phyloP scores from a whole-genome alignment of 164 flowering plant species.

The Chimonanthus praecox region DNA sequence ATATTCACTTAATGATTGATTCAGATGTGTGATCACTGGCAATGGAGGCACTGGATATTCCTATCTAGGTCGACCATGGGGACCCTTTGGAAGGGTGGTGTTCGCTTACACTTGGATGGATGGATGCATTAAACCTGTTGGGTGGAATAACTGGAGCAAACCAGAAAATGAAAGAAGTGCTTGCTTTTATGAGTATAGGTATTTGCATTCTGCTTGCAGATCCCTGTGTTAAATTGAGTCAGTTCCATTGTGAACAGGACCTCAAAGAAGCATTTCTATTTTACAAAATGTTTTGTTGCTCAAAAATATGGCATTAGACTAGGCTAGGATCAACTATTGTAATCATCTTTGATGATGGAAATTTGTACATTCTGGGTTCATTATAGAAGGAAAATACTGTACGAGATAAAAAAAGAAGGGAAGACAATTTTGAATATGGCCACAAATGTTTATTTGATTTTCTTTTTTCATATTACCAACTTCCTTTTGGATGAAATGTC shows the following conservation, averaged over 20 bases:
- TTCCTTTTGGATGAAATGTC: neutral
- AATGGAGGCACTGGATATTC: constrained; percentile 62
- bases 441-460: neutral
- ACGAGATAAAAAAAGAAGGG: neutral
- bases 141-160: constrained; percentile 96
- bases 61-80: constrained; percentile 96
- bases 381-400: neutral
- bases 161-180: constrained; percentile 86
- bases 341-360: no score
- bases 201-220: constrained; percentile 2
- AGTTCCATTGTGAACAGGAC: neutral
- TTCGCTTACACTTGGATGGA: constrained; percentile 85
- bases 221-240: neutral
- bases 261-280: neutral
- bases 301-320: no score
- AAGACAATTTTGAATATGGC: neutral
- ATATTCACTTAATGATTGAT: constrained; percentile 7
- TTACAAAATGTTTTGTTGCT: neutral
- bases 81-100: constrained; percentile 92
- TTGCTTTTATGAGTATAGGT: constrained; percentile 98
- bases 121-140: constrained; percentile 60
- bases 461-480: neutral
- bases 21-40: constrained; percentile 93
- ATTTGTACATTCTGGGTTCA: neutral
- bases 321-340: no score